Base-by-base conservation (phyloP, 1,284 basidiomycete species). In the Sanghuangporus weigelae region DNA sequence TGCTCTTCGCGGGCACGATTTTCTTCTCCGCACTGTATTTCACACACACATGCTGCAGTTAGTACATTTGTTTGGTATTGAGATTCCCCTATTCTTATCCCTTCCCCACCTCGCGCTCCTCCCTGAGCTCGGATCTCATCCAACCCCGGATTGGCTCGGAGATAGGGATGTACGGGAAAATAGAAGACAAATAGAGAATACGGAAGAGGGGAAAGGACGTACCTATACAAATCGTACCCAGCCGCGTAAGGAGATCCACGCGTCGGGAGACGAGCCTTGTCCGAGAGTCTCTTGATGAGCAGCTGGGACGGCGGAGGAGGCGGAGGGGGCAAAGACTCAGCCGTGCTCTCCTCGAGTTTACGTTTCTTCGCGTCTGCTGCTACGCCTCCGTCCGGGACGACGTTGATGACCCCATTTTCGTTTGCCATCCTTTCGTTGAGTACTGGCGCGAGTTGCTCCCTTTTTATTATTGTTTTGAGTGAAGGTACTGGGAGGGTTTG, bases 181-280 rank as follows among this genome's bases (percentile, higher is more conserved):
- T 16, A 44, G 42, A 44, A 19, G 44, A n/a, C 11, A 11, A 7
- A 46, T 46, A 14, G 21, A n/a, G 44, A 19, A 16, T n/a, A n/a
- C 16, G 14, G 14, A 19, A n/a, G 39, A 44, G 68, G 51, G 48
- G 54, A 68, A 38, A 44, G 67, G 11, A 72, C 79, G 50, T 72
- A 91, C 87, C 92, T 91, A 77, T 95, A 97, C 48, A 99, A 79
- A 75, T 99, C 96, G 73, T 98, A 96, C 2, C 96, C 96, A 2
- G 96, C 96, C 1, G 96, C 85, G 54, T 92, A 79, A 1, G 86
- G 76, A 6, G 93, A 95, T 1, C 96, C 96, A 63, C 93, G 85
- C 11, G 92, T 95, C 0, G 97, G 96, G 31, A 97, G 73, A 67
- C 77, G 90, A 16, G 94, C 97, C 69, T 88, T 89, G 12, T 88